These are phyloP conservation scores for Candida fluviatilis DNA, from an alignment of 805 yeast genomes.

Conservation along the genomic window DNA sequence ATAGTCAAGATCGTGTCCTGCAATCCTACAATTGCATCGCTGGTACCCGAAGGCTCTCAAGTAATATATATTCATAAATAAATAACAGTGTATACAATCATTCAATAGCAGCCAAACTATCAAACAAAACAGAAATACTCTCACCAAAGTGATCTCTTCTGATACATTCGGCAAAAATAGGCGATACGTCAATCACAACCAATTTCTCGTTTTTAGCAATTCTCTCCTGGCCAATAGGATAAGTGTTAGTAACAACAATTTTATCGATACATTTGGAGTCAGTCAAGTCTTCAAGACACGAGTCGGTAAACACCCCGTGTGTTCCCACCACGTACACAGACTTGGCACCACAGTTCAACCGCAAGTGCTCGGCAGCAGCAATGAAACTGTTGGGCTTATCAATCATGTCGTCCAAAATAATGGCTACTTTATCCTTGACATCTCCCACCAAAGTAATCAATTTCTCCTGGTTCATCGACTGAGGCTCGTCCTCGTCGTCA, in stretches of 20 bases:
- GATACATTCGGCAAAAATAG: constrained; percentile 95
- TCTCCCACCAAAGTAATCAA: constrained; percentile 95
- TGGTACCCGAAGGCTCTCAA: neutral
- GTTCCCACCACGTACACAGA: constrained; percentile 89
- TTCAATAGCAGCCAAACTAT: constrained; percentile 65
- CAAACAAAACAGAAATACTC: constrained; percentile 88
- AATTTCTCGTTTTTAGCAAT: constrained; percentile 56
- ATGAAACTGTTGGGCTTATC: constrained; percentile 92
- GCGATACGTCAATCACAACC: constrained; percentile 86
- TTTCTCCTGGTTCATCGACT: constrained; percentile 63
- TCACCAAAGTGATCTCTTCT: constrained; percentile 99
- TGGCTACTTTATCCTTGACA: constrained; percentile 87
- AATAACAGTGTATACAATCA: constrained; percentile 11
- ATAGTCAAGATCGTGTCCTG: neutral
- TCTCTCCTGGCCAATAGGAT: constrained; percentile 73
- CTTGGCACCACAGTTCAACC: constrained; percentile 94
- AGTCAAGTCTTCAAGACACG: constrained; percentile 75
- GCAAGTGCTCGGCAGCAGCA: constrained; percentile 97
- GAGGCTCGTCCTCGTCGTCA: constrained; percentile 83
- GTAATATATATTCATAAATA: neutral
- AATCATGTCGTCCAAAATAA: constrained; percentile 94
- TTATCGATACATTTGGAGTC: constrained; percentile 81
- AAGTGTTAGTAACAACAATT: constrained; percentile 93
- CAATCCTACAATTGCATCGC: constrained; percentile 2
- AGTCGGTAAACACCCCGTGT: constrained; percentile 90